Percentiles rank a stretch among this genome's conserved stretches.
Conservation (phyloP, 1,139 yeast genomes). For the Geotrichum armillariae region DNA sequence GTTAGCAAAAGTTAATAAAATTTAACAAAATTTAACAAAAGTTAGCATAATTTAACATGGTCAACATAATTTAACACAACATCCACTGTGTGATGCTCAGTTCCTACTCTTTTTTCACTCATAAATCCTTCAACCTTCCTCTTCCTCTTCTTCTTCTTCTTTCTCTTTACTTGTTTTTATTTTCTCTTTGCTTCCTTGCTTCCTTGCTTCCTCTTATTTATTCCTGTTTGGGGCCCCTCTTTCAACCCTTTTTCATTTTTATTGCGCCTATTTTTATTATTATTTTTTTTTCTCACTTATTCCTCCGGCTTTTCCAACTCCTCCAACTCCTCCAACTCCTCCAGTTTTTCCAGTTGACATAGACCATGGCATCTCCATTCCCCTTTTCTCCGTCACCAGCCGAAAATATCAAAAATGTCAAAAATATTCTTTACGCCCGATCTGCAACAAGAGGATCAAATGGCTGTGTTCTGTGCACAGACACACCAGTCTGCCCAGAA, state of each 20-base stretch:
- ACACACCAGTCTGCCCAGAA: slow-evolving; percentile 20
- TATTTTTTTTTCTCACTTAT: too few species aligned
- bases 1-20: not conserved
- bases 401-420: too few species aligned
- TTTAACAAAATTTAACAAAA: not conserved
- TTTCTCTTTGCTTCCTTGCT: not conserved
- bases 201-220: too few species aligned
- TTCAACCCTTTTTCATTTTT: not conserved
- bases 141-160: not conserved
- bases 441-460: slow-evolving; percentile 14
- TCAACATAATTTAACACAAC: not conserved
- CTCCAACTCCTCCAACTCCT: too few species aligned
- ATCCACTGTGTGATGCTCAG: not conserved
- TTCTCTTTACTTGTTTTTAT: not conserved
- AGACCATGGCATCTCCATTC: too few species aligned
- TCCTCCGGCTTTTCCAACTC: too few species aligned
- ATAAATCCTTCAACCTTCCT: not conserved
- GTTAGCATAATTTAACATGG: not conserved
- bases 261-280: not conserved
- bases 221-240: not conserved
- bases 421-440: too few species aligned
- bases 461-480: slow-evolving; percentile 20
- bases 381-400: too few species aligned
- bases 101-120: not conserved
- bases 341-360: too few species aligned